phyloP scores from a whole-genome alignment of 257 asterid species.

The Penstemon davidsonii region DNA sequence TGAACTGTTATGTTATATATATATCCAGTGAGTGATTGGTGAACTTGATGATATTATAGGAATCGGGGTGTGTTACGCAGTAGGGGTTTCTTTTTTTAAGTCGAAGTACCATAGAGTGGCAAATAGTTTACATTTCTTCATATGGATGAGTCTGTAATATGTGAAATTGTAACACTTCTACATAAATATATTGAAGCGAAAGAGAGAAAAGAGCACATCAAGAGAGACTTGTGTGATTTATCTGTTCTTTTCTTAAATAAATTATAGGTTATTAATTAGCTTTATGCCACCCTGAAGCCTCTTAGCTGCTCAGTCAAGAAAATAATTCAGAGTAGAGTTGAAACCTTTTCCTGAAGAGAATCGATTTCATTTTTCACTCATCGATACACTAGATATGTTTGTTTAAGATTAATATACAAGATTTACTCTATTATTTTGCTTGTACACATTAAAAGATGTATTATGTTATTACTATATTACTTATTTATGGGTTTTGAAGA shows the following conservation, averaged over 20 bases:
- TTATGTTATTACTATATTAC: background rate
- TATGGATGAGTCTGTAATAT: background rate
- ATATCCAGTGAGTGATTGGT: background rate
- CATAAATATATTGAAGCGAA: background rate
- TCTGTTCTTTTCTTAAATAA: background rate
- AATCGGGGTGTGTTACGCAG: constrained; percentile 1
- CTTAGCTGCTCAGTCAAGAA: constrained; percentile 22
- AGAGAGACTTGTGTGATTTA: background rate
- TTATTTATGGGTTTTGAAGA: background rate
- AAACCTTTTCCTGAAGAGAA: constrained; percentile 13
- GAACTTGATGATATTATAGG: background rate
- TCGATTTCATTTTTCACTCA: background rate
- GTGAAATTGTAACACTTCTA: constrained; percentile 3
- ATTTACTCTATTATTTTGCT: no score
- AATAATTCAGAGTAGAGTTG: constrained; percentile 23
- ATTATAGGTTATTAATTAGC: background rate
- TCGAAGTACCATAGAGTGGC: constrained; percentile 11
- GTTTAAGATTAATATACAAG: background rate
- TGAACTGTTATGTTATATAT: constrained; percentile 13
- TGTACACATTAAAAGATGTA: background rate
- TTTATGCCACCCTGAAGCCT: constrained; percentile 15
- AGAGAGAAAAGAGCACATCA: constrained; percentile 9
- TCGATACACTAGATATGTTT: constrained; percentile 7
- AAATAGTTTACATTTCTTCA: background rate
- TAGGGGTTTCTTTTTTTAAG: constrained; percentile 5